Conservation (phyloP, 2,329 filamentous ascomycete genomes). For the Cladosporium phlei region DNA sequence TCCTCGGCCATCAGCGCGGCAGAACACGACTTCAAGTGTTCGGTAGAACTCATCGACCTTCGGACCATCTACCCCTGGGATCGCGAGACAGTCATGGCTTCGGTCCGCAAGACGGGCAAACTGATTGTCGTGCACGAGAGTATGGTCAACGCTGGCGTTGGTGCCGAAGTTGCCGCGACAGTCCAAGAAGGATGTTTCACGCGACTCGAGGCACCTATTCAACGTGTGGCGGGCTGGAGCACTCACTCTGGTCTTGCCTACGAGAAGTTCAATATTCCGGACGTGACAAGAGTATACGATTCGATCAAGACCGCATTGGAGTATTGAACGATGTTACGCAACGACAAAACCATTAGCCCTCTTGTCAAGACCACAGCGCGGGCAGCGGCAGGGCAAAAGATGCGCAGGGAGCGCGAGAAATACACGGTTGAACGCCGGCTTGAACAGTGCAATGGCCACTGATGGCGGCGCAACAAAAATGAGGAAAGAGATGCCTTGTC, state of each 20-base stretch:
- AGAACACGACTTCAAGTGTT: slow-evolving; percentile 69
- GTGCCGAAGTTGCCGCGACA: slow-evolving; percentile 81
- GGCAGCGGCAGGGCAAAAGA: too few species aligned
- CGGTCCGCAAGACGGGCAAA: slow-evolving; percentile 79
- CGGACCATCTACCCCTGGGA: slow-evolving; percentile 92
- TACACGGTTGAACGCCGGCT: too few species aligned
- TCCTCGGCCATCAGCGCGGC: slow-evolving; percentile 69
- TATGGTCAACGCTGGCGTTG: slow-evolving; percentile 84
- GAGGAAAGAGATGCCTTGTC: too few species aligned
- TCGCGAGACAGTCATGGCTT: slow-evolving; percentile 70
- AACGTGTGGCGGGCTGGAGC: slow-evolving; percentile 82
- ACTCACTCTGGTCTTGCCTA: slow-evolving; percentile 75
- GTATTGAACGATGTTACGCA: slow-evolving; percentile 33
- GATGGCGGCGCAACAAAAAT: too few species aligned
- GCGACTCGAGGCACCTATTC: slow-evolving; percentile 76
- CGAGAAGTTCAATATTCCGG: slow-evolving; percentile 68
- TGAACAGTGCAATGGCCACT: too few species aligned
- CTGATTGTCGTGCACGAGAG: slow-evolving; percentile 88
- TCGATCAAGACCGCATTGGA: slow-evolving; percentile 44
- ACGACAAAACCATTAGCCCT: neutral
- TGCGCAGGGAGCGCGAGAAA: too few species aligned
- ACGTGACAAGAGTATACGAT: slow-evolving; percentile 66
- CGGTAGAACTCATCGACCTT: slow-evolving; percentile 80
- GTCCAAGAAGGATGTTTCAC: slow-evolving; percentile 86
- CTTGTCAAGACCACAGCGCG: neutral